phyloP scores from a whole-genome alignment of 352 stramenopile species.

The Globisporangium perplexum region DNA sequence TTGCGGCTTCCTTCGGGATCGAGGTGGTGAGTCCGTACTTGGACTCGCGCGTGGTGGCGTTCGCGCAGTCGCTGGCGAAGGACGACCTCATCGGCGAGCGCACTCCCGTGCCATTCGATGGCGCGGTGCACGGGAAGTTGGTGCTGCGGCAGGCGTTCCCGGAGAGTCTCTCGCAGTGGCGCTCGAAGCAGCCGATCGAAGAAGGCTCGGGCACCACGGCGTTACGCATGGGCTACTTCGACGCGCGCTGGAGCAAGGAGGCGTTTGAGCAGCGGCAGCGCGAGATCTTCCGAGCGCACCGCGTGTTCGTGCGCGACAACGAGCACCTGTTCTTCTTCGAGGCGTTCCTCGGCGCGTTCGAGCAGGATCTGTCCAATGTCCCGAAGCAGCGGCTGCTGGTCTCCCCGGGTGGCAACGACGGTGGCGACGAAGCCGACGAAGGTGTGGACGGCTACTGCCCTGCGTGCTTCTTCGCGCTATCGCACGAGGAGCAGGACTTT shows the following conservation, averaged over 20 bases:
- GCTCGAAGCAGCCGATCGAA: slow-evolving; percentile 86
- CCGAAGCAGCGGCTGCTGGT: slow-evolving; percentile 18
- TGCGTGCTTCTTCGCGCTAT: slow-evolving; percentile 36
- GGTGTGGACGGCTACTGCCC: slow-evolving; percentile 18
- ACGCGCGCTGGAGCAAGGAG: slow-evolving; percentile 26
- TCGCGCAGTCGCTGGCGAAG: slow-evolving; percentile 54
- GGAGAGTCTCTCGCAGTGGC: slow-evolving; percentile 80
- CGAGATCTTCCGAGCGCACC: slow-evolving; percentile 24
- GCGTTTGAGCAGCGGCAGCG: slow-evolving; percentile 36
- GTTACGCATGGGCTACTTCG: slow-evolving; percentile 60
- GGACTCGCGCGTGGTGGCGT: slow-evolving; percentile 58
- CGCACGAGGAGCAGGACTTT: slow-evolving; percentile 43
- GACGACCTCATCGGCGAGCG: slow-evolving; percentile 58
- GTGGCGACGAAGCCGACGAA: too few relatives aligned
- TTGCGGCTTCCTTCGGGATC: slow-evolving; percentile 58
- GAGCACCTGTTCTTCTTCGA: slow-evolving; percentile 71
- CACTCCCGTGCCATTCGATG: slow-evolving; percentile 48
- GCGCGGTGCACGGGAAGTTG: slow-evolving; percentile 67
- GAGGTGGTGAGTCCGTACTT: slow-evolving; percentile 74
- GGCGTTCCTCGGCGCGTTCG: slow-evolving; percentile 53
- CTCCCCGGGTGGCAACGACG: too few relatives aligned
- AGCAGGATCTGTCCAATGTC: slow-evolving; percentile 36
- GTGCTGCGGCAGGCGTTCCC: slow-evolving; percentile 83
- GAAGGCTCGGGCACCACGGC: slow-evolving; percentile 68
- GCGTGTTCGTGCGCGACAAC: slow-evolving; percentile 54